These are phyloP conservation scores for Yamadazyma diddensiae DNA, from an alignment of 1,139 yeast species.

Conservation along the genomic window DNA sequence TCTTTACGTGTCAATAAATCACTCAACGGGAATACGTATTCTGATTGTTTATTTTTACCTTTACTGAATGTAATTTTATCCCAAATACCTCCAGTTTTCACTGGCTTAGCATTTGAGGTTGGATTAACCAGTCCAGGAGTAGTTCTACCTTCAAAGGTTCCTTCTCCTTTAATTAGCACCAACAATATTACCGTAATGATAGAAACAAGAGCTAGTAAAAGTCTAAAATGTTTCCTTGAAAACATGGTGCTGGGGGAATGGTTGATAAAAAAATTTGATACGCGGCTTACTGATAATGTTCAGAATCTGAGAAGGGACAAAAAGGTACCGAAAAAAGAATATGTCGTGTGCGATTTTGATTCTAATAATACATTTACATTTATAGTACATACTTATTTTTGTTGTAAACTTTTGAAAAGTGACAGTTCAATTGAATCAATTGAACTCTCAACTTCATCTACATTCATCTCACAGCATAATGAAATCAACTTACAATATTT, in stretches of 20 bases:
- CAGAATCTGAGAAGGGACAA: too few relatives aligned
- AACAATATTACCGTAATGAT: conserved; percentile 8
- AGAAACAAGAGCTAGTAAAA: conserved; percentile 10
- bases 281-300: too few relatives aligned
- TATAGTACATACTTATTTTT: conserved; percentile 11
- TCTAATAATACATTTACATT: too few relatives aligned
- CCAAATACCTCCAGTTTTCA: conserved; percentile 5
- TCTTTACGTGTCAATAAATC: conserved; percentile 6
- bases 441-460: conserved; percentile 39
- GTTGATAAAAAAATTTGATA: too few relatives aligned
- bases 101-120: conserved; percentile 1
- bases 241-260: too few relatives aligned
- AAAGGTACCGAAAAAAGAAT: too few relatives aligned
- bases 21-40: conserved; percentile 10
- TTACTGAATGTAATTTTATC: conserved; percentile 4
- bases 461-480: conserved; percentile 44
- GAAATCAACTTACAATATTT: conserved; percentile 45
- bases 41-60: conserved; percentile 1
- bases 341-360: too few relatives aligned
- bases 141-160: conserved; percentile 3
- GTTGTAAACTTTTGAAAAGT: conserved; percentile 15
- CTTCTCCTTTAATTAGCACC: conserved; percentile 8
- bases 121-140: conserved; percentile 4
- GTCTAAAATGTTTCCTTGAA: conserved; percentile 11
- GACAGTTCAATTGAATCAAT: conserved; percentile 46